Base-by-base conservation (phyloP, 169 alveolate genomes). In the Plasmodium sp. region DNA sequence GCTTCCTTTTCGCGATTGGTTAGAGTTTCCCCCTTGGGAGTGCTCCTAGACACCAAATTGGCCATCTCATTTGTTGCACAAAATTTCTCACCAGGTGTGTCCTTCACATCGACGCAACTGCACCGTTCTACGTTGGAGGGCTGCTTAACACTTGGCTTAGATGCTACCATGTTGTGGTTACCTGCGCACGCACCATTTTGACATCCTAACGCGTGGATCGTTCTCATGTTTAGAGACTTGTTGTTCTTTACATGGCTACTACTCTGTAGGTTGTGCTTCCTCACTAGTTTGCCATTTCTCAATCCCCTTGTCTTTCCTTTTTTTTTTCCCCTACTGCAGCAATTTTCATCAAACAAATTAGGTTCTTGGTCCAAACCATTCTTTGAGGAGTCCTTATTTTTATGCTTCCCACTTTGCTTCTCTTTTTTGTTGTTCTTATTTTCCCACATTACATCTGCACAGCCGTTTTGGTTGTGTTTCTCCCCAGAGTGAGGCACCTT, bases 311-410 rank as follows among this genome's bases (percentile, higher is more conserved):
- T 75, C 18, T 48, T 56, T 34, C 34, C 36, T 74, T 84, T 75
- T 43, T 84, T 74, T 33, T 84, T 84, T 36, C 51, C 58, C 12
- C 56, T 45, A 45, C 62, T 84, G 27, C 22, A 73, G 9, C 31
- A 74, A 18, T 16, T 31, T 43, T 74, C 93, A 73, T 45, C 79
- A 74, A 83, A 27, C 58, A 48, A 31, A 31, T 51, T 84, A 14
- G 3, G n/a, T 4, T 48, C 84, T 31, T 84, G 12, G 18, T 74
- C 67, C 81, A 41, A 18, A 84, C 79, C 31, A 74, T 41, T 62
- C 12, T 84, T 84, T 74, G 41, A 16, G 3, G 62, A 74, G 41
- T 84, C 79, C 22, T 51, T 74, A n/a, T 73, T 84, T 84, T 36
- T 48, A 27, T 45, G 58, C 74, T 27, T 34, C 18, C 81, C 36